Evolutionary conservation across 352 stramenopile species (phyloP).

Genomic region (Salisapilia sapeloensis): DNA sequence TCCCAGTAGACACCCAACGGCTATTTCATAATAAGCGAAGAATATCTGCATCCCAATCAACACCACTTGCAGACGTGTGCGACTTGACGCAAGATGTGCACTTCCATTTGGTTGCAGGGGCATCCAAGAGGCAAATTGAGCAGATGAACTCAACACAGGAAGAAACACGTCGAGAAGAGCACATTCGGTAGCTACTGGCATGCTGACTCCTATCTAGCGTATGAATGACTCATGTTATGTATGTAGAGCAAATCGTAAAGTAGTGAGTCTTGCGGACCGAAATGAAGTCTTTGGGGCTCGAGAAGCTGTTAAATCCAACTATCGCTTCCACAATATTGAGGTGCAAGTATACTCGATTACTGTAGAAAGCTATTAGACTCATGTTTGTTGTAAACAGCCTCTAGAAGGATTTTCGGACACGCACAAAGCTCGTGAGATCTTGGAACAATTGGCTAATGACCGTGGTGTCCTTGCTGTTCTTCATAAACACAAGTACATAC

Average conservation of each 20-base stretch:
- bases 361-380: not conserved
- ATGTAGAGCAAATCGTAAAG: constrained; percentile 21
- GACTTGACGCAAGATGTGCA: constrained; percentile 6
- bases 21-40: constrained; percentile 37
- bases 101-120: constrained; percentile 26
- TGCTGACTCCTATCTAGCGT: not conserved
- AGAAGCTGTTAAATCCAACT: constrained; percentile 22
- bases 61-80: constrained; percentile 9
- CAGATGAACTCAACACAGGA: constrained; percentile 27
- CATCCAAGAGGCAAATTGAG: constrained; percentile 22
- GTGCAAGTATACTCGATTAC: constrained; percentile 3
- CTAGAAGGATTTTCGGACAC: constrained; percentile 34
- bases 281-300: constrained; percentile 20
- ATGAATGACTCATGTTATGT: not conserved
- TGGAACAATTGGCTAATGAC: constrained; percentile 74
- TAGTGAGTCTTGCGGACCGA: constrained; percentile 35
- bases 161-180: constrained; percentile 14
- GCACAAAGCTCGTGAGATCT: constrained; percentile 47
- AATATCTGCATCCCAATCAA: constrained; percentile 13
- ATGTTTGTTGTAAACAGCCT: constrained; percentile 6
- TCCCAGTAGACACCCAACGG: constrained; percentile 24
- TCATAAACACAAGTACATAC: constrained; percentile 66
- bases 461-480: constrained; percentile 78
- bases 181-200: constrained; percentile 17
- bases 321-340: constrained; percentile 58